Conservation (phyloP, 495 filamentous ascomycete genomes). For the Neohortaea acidophila region DNA sequence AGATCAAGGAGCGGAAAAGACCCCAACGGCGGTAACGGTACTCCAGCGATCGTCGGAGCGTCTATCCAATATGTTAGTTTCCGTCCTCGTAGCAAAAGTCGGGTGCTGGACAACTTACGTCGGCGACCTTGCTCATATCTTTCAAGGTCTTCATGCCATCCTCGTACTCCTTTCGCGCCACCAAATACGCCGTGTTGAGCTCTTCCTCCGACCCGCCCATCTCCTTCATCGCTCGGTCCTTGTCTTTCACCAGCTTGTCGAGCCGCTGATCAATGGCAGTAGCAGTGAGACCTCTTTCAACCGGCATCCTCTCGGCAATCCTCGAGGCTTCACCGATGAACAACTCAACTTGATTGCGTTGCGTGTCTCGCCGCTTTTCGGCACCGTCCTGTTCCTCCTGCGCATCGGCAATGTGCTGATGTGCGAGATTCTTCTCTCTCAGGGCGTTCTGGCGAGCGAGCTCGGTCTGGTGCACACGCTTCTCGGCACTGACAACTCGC, state of each 20-base stretch:
- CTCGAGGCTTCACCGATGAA: conserved; percentile 42
- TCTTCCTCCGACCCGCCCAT: conserved; percentile 54
- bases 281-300: conserved; percentile 53
- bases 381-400: conserved; percentile 33
- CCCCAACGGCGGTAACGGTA: conserved; percentile 62
- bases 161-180: conserved; percentile 30
- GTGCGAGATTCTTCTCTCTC: conserved; percentile 48
- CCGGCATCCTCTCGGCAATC: conserved; percentile 39
- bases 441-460: conserved; percentile 41
- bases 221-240: conserved; percentile 32
- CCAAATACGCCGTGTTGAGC: conserved; percentile 37
- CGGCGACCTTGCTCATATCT: conserved; percentile 37
- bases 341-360: conserved; percentile 33
- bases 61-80: background rate
- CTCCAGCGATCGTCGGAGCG: conserved; percentile 48
- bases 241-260: conserved; percentile 40
- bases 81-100: background rate
- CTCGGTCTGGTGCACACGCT: conserved; percentile 36
- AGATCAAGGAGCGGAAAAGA: conserved; percentile 68
- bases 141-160: conserved; percentile 33
- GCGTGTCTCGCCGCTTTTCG: conserved; percentile 33
- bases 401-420: conserved; percentile 35
- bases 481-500: conserved; percentile 40
- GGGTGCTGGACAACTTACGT: conserved; percentile 27
- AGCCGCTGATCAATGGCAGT: conserved; percentile 49